Evolutionary conservation across 2,329 filamentous ascomycete species (phyloP).

Genomic region (Neofusicoccum sp.): DNA sequence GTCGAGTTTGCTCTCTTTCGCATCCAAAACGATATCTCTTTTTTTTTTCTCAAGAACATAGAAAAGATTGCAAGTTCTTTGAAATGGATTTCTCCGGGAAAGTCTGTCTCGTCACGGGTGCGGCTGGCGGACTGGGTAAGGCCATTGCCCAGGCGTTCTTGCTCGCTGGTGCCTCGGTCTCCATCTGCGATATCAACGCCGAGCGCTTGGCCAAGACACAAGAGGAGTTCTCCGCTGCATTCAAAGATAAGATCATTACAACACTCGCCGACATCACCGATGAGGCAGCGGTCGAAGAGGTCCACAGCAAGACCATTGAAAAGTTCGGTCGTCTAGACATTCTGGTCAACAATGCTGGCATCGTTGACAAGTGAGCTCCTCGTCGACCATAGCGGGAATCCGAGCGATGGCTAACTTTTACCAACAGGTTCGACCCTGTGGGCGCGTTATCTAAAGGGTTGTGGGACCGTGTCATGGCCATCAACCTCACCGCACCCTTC

Average conservation of each 20-base stretch:
- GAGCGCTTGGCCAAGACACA: constrained; percentile 26
- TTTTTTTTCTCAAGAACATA: neutral
- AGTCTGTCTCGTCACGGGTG: constrained; percentile 18
- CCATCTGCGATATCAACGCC: constrained; percentile 40
- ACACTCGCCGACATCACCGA: constrained; percentile 29
- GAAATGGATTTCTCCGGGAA: constrained; percentile 8
- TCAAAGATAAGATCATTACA: constrained; percentile 28
- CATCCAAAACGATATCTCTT: neutral
- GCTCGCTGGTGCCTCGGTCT: constrained; percentile 35
- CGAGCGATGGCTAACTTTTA: neutral
- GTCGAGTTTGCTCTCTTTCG: neutral
- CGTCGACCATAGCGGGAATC: no score
- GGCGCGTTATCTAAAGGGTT: constrained; percentile 49
- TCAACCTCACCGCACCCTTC: constrained; percentile 61
- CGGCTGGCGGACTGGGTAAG: constrained; percentile 21
- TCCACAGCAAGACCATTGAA: constrained; percentile 1
- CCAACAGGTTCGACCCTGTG: constrained; percentile 50
- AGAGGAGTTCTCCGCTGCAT: constrained; percentile 1
- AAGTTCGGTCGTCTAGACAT: constrained; percentile 55
- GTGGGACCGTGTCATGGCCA: constrained; percentile 58
- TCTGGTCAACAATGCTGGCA: constrained; percentile 60
- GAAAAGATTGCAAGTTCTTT: neutral
- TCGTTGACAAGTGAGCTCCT: constrained; percentile 50
- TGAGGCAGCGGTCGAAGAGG: neutral
- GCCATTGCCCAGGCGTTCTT: constrained; percentile 23